phyloP scores from a whole-genome alignment of 2,329 filamentous ascomycete genomes.

The Nemania serpens region DNA sequence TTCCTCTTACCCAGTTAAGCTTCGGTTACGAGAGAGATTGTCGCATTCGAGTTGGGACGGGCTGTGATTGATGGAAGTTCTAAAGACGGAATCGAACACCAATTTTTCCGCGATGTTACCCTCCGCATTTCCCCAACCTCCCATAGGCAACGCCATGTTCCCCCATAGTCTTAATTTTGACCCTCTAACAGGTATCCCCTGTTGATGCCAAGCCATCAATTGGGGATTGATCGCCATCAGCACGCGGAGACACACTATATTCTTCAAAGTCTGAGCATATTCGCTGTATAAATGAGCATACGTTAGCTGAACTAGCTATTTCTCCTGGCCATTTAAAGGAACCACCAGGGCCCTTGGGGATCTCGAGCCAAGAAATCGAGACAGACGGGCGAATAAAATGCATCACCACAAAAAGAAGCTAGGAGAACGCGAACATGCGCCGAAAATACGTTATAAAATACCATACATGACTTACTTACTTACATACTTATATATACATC shows the following conservation, averaged over 20 bases:
- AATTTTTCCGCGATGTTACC: conserved; percentile 22
- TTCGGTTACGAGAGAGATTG: not conserved
- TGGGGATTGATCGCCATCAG: not conserved
- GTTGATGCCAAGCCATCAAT: not conserved
- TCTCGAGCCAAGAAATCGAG: too few relatives aligned
- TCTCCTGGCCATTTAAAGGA: too few relatives aligned
- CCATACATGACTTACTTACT: too few relatives aligned
- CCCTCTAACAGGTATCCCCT: not conserved
- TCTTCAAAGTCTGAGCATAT: too few relatives aligned
- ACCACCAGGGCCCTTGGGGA: too few relatives aligned
- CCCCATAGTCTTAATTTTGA: conserved; percentile 2
- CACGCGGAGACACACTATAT: not conserved
- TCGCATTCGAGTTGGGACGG: not conserved
- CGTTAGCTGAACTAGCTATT: too few relatives aligned
- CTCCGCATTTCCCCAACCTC: conserved; percentile 28
- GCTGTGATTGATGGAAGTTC: conserved; percentile 35
- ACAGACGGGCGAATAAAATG: too few relatives aligned
- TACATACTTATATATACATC: too few relatives aligned
- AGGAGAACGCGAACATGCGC: too few relatives aligned
- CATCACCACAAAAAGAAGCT: too few relatives aligned
- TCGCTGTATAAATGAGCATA: too few relatives aligned
- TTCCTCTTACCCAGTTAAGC: not conserved
- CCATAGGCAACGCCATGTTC: conserved; percentile 1
- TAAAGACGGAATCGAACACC: conserved; percentile 7
- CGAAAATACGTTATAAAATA: too few relatives aligned